Percentiles rank a stretch among this genome's conserved stretches.
Conservation (phyloP, 2,329 filamentous ascomycete genomes). For the Colletotrichum sp. region DNA sequence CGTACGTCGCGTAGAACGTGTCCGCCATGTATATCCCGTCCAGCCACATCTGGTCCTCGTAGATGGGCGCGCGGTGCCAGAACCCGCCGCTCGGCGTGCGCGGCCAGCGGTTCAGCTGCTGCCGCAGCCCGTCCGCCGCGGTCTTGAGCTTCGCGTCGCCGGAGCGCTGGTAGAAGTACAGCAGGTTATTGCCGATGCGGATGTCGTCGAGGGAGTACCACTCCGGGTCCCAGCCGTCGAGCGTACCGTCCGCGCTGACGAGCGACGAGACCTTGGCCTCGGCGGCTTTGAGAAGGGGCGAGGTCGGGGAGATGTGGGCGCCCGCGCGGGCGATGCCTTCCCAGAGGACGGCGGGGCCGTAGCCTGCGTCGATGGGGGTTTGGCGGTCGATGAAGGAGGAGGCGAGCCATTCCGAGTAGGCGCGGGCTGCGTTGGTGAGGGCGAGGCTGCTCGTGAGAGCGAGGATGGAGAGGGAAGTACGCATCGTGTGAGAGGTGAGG, state of each 20-base stretch:
- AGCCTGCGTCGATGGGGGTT: neutral
- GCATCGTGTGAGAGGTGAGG: neutral
- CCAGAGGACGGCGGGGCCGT: constrained; percentile 11
- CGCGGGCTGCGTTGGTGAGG: neutral
- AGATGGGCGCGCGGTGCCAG: constrained; percentile 51
- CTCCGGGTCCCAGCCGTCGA: constrained; percentile 50
- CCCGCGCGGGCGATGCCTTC: constrained; percentile 10
- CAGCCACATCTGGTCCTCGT: constrained; percentile 62
- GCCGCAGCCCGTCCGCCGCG: constrained; percentile 50
- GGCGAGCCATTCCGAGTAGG: constrained; percentile 8
- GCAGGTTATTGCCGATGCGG: constrained; percentile 56
- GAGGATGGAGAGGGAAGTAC: neutral
- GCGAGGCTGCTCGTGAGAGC: neutral
- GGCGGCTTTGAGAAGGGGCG: neutral
- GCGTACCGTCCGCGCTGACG: constrained; percentile 41
- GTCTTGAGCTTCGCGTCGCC: constrained; percentile 51
- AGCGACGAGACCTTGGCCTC: constrained; percentile 12
- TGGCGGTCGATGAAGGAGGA: constrained; percentile 11
- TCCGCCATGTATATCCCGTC: constrained; percentile 60
- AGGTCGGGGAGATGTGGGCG: neutral
- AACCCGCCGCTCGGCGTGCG: constrained; percentile 57
- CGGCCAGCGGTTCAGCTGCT: constrained; percentile 52
- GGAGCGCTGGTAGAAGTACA: constrained; percentile 53
- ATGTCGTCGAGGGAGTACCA: constrained; percentile 59
- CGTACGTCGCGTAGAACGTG: constrained; percentile 47